A percentile compares a stretch with the other conserved stretches of the same genome.
phyloP scores from a whole-genome alignment of 73 alveolate species.

The Paramecium biaurelia region DNA sequence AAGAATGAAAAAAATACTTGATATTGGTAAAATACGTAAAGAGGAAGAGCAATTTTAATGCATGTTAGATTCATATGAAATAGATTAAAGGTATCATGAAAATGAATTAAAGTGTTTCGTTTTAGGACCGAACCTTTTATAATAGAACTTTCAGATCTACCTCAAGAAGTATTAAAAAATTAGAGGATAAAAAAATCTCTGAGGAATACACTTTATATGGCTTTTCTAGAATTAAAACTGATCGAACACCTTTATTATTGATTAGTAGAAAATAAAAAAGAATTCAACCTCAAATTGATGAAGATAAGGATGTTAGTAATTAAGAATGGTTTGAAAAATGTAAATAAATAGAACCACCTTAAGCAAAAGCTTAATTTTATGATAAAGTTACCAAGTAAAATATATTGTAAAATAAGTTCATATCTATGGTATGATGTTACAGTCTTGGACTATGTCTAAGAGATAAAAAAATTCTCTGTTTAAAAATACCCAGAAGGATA shows the following conservation, averaged over 20 bases:
- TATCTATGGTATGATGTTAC: conserved; percentile 16
- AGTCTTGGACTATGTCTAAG: background rate
- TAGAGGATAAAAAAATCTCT: background rate
- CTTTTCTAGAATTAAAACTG: conserved; percentile 13
- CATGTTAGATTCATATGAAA: background rate
- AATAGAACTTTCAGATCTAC: conserved; percentile 19
- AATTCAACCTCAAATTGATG: background rate
- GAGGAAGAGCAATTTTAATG: conserved; percentile 25
- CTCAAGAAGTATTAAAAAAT: background rate
- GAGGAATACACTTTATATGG: conserved; percentile 21
- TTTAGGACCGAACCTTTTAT: background rate
- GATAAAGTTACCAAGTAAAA: background rate
- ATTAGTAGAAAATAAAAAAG: background rate
- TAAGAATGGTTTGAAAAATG: conserved; percentile 35
- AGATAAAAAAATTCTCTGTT: background rate
- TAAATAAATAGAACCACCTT: conserved; percentile 23
- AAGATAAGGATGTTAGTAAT: background rate
- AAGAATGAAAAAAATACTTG: background rate
- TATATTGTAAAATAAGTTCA: background rate
- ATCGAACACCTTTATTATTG: background rate
- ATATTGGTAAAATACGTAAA: background rate
- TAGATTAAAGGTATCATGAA: conserved; percentile 14
- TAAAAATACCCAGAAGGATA: conserved; percentile 42
- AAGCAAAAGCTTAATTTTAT: conserved; percentile 19
- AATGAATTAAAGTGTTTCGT: background rate